phyloP scores from a whole-genome alignment of 495 filamentous ascomycete species.

The Parmelia sp. region DNA sequence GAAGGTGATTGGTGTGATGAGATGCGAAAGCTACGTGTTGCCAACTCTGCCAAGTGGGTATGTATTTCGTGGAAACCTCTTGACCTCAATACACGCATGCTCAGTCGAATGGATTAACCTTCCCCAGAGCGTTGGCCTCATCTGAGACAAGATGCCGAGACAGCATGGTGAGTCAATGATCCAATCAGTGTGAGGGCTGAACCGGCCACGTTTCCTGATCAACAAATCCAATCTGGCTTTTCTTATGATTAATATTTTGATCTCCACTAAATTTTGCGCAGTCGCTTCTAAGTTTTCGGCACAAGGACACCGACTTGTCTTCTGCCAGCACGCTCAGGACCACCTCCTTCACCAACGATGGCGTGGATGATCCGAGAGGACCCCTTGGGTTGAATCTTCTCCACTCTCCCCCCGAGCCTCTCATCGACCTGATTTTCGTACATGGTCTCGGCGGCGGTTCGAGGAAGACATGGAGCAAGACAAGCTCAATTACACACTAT shows the following conservation, averaged over 20 bases:
- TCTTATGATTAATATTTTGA: too few relatives aligned
- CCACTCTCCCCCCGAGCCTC: slow-evolving; percentile 8
- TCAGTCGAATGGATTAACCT: neutral
- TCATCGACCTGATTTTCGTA: slow-evolving; percentile 36
- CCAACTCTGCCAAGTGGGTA: neutral
- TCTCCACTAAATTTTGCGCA: neutral
- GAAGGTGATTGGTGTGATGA: neutral
- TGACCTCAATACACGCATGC: neutral
- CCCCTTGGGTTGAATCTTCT: slow-evolving; percentile 21
- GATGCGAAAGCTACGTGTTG: neutral
- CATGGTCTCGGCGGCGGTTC: slow-evolving; percentile 36
- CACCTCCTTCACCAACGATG: neutral
- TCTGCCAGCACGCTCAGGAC: neutral
- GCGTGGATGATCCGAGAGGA: slow-evolving; percentile 4
- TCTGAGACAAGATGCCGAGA: neutral
- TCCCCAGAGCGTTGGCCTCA: neutral
- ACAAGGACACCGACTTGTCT: neutral
- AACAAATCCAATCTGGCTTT: too few relatives aligned
- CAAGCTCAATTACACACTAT: slow-evolving; percentile 25
- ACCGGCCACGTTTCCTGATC: too few relatives aligned
- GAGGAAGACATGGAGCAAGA: slow-evolving; percentile 32
- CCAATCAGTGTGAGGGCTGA: neutral
- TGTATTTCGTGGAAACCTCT: neutral
- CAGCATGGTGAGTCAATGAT: neutral
- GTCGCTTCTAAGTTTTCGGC: neutral